Percentiles rank a stretch among this genome's conserved stretches.
These are phyloP conservation scores for Datisca glomerata DNA, from an alignment of 306 rosid genomes.

Conservation along the genomic window DNA sequence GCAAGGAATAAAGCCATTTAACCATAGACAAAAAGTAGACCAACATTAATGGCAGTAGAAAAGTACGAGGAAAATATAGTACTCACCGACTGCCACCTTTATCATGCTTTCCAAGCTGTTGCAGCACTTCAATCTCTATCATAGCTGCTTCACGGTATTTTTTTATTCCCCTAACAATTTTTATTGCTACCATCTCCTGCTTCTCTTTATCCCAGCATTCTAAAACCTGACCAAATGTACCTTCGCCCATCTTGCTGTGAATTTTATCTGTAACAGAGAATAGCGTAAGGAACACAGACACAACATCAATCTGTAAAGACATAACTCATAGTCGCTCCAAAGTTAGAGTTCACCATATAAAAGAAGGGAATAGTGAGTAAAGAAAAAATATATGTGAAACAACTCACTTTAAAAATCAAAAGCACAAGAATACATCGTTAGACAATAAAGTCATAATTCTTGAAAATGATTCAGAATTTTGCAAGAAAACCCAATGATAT, in stretches of 20 bases:
- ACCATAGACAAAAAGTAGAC: constrained; percentile 32
- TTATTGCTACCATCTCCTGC: constrained; percentile 89
- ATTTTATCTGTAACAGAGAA: constrained; percentile 53
- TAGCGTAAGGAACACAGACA: not conserved
- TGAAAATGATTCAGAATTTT: no score
- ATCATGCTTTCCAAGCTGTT: constrained; percentile 84
- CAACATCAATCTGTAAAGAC: not conserved
- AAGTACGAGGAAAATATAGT: not conserved
- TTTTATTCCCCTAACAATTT: constrained; percentile 80
- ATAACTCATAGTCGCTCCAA: no score
- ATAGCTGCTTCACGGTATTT: constrained; percentile 96
- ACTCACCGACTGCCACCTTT: constrained; percentile 90
- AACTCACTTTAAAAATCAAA: no score
- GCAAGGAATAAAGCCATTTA: constrained; percentile 95
- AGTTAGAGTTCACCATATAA: no score
- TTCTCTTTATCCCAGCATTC: constrained; percentile 96
- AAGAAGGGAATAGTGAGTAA: no score
- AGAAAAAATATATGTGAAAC: no score
- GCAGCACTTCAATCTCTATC: constrained; percentile 91
- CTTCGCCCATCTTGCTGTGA: constrained; percentile 93
- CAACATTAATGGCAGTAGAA: not conserved
- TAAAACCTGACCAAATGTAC: constrained; percentile 93
- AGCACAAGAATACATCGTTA: no score
- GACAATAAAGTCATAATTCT: no score
- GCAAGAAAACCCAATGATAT: no score